phyloP scores from a whole-genome alignment of 164 flowering plant genomes.

The Stephania yunnanensis region DNA sequence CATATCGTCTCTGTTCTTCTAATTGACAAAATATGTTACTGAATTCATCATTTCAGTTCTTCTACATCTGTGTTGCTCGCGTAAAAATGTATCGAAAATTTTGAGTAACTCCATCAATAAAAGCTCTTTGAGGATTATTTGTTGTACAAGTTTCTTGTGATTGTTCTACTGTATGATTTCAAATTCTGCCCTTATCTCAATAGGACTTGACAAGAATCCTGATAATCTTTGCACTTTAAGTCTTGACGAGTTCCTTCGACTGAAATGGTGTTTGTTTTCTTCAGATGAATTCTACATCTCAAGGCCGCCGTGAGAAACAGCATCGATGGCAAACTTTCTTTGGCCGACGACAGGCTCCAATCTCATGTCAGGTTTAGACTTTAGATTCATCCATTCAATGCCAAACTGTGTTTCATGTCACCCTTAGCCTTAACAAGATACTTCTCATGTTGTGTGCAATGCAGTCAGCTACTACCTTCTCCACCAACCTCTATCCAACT shows the following conservation, averaged over 20 bases:
- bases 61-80: neutral
- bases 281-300: neutral
- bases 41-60: neutral
- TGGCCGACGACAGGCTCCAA: neutral
- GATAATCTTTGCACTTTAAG: neutral
- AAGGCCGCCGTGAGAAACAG: neutral
- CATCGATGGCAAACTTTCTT: neutral
- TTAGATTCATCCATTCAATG: neutral
- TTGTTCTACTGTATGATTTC: neutral
- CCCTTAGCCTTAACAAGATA: neutral
- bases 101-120: neutral
- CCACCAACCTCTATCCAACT: slow-evolving; percentile 43
- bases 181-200: neutral
- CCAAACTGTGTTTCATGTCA: neutral
- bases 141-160: neutral
- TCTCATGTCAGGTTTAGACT: neutral
- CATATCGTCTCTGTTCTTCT: neutral
- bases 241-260: neutral
- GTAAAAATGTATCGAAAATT: neutral
- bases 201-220: neutral
- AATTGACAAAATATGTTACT: neutral
- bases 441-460: no score
- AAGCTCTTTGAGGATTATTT: neutral
- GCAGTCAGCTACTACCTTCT: slow-evolving; percentile 5
- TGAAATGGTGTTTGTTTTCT: neutral